A percentile compares a stretch with the other conserved stretches of the same genome.
These are phyloP conservation scores for Limnanthes douglasii DNA, from an alignment of 345 rosid species.

Conservation along the genomic window DNA sequence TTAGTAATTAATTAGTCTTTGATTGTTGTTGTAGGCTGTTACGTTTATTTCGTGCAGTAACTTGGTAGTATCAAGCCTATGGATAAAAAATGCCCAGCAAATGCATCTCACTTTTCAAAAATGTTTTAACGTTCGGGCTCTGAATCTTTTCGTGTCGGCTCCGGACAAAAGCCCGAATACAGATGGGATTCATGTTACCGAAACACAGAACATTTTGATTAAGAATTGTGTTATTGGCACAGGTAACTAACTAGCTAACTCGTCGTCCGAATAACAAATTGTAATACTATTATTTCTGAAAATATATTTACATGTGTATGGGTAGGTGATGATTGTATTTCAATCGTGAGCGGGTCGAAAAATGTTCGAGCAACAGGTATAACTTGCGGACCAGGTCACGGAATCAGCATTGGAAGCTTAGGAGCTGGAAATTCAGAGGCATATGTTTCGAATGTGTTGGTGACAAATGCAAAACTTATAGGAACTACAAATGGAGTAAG, in stretches of 20 bases:
- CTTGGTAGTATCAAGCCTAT: conserved; percentile 37
- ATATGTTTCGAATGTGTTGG: conserved; percentile 59
- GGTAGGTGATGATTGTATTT: conserved; percentile 92
- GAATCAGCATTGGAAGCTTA: conserved; percentile 89
- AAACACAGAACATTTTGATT: conserved; percentile 45
- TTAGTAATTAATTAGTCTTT: background rate
- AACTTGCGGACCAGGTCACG: conserved; percentile 93
- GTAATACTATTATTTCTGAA: conserved; percentile 4
- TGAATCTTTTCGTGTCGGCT: conserved; percentile 35
- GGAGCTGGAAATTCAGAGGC: conserved; percentile 48
- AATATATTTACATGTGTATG: conserved; percentile 1
- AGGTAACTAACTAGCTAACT: conserved; percentile 18
- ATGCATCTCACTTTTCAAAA: conserved; percentile 56
- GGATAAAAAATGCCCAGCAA: conserved; percentile 57
- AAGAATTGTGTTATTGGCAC: conserved; percentile 44
- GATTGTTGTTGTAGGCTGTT: conserved; percentile 34
- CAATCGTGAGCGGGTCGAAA: conserved; percentile 75
- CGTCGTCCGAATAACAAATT: background rate
- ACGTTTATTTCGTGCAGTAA: conserved; percentile 51
- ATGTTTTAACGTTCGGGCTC: conserved; percentile 38
- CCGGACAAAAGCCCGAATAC: conserved; percentile 84
- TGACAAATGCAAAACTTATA: conserved; percentile 38
- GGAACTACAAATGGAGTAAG: conserved; percentile 81
- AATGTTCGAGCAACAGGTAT: conserved; percentile 64
- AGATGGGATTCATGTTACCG: conserved; percentile 74